A percentile compares a stretch with the other conserved stretches of the same genome.
These are phyloP conservation scores for Talaromyces amestolkiae DNA, from an alignment of 2,329 filamentous ascomycete species.

Conservation along the genomic window DNA sequence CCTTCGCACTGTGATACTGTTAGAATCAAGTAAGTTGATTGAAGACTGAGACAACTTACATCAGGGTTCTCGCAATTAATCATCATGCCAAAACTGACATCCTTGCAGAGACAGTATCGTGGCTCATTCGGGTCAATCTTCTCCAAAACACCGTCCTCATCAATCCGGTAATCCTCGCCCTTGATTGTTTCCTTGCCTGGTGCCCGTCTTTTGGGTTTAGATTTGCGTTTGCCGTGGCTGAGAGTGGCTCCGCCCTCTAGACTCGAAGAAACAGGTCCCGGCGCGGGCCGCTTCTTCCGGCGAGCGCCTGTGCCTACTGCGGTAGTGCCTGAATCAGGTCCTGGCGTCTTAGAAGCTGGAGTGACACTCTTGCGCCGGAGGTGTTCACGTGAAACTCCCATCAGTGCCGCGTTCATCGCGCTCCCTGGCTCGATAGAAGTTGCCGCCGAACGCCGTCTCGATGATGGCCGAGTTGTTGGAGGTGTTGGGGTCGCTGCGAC, in stretches of 20 bases:
- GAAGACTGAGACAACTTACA: constrained; percentile 35
- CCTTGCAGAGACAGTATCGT: constrained; percentile 63
- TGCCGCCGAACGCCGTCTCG: constrained; percentile 32
- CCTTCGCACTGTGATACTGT: constrained; percentile 54
- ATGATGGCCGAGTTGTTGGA: constrained; percentile 32
- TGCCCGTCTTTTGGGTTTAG: constrained; percentile 49
- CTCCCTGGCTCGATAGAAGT: constrained; percentile 29
- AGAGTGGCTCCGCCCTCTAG: constrained; percentile 61
- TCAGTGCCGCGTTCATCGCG: constrained; percentile 11
- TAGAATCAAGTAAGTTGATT: not conserved
- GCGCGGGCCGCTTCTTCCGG: constrained; percentile 59
- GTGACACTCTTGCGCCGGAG: constrained; percentile 44
- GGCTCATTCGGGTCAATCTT: constrained; percentile 61
- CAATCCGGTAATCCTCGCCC: constrained; percentile 43
- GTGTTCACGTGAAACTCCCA: constrained; percentile 28
- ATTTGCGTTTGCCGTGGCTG: constrained; percentile 59
- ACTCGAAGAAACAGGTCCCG: constrained; percentile 57
- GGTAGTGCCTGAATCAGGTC: constrained; percentile 37
- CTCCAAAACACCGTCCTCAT: constrained; percentile 49
- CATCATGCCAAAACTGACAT: constrained; percentile 65
- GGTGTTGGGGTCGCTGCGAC: constrained; percentile 30
- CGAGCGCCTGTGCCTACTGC: constrained; percentile 33
- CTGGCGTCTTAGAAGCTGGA: constrained; percentile 39
- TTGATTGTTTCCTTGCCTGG: constrained; percentile 28
- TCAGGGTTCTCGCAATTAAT: constrained; percentile 64